A percentile compares a stretch with the other conserved stretches of the same genome.
These are phyloP conservation scores for Aspergillus wentii DNA, from an alignment of 495 filamentous ascomycete genomes.

Conservation along the genomic window DNA sequence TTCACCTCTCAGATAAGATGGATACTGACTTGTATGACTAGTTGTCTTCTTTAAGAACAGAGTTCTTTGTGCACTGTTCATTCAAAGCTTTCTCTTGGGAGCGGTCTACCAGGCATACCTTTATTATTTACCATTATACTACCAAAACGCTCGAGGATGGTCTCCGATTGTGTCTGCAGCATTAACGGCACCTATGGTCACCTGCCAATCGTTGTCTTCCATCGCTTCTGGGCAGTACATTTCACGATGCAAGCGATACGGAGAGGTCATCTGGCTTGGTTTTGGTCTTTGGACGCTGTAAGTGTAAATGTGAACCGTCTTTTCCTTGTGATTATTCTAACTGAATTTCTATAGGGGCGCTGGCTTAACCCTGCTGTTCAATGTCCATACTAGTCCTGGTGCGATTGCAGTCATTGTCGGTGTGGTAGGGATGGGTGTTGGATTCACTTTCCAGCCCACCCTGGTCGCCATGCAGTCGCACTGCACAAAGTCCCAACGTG, in stretches of 20 bases:
- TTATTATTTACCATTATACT: slow-evolving; percentile 50
- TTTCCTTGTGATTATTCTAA: slow-evolving; percentile 3
- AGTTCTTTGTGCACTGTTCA: slow-evolving; percentile 46
- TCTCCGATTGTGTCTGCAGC: slow-evolving; percentile 45
- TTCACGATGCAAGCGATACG: slow-evolving; percentile 49
- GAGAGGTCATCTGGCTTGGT: slow-evolving; percentile 53
- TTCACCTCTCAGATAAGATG: background rate
- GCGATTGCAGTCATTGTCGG: slow-evolving; percentile 49
- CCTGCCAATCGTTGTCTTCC: slow-evolving; percentile 46
- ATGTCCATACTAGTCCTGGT: slow-evolving; percentile 38
- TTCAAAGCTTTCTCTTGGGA: slow-evolving; percentile 58
- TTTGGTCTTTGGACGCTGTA: slow-evolving; percentile 50
- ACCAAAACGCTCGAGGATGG: slow-evolving; percentile 49
- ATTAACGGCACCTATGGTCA: slow-evolving; percentile 49
- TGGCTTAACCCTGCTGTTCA: slow-evolving; percentile 49
- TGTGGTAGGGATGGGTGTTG: slow-evolving; percentile 51
- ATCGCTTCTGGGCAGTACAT: slow-evolving; percentile 54
- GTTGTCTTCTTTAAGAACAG: slow-evolving; percentile 53
- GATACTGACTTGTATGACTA: slow-evolving; percentile 15
- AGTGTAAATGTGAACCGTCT: too few species aligned
- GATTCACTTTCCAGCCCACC: slow-evolving; percentile 56
- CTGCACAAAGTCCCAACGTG: slow-evolving; percentile 51
- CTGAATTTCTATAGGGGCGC: slow-evolving; percentile 32
- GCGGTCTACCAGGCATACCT: slow-evolving; percentile 53
- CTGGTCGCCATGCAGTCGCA: slow-evolving; percentile 62